Percentiles rank a stretch among this genome's conserved stretches.
phyloP scores from a whole-genome alignment of 2,329 filamentous ascomycete species.

The Phialophora macrospora region DNA sequence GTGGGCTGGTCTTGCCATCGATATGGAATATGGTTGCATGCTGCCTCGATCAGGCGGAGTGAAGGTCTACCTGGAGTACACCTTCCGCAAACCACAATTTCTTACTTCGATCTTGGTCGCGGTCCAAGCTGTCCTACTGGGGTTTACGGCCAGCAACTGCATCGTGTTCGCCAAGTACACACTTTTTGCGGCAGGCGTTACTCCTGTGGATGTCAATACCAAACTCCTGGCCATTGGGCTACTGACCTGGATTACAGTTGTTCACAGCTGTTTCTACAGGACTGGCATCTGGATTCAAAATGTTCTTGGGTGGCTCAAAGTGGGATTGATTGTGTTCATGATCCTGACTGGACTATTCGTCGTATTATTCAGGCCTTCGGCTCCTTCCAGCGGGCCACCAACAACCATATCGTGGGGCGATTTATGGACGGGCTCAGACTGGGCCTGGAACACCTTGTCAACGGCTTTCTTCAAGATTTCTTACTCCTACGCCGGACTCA shows the following conservation, averaged over 20 bases:
- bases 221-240: constrained; percentile 64
- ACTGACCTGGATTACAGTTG: constrained; percentile 61
- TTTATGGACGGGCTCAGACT: constrained; percentile 68
- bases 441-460: constrained; percentile 70
- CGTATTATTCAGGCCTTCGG: constrained; percentile 47
- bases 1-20: constrained; percentile 65
- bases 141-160: constrained; percentile 71
- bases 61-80: constrained; percentile 74
- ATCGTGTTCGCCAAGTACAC: constrained; percentile 71
- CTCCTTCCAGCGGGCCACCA: constrained; percentile 15
- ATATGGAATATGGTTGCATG: constrained; percentile 73
- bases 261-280: constrained; percentile 63
- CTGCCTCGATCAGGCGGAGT: constrained; percentile 70
- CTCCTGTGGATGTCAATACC: constrained; percentile 57
- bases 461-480: constrained; percentile 69
- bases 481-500: constrained; percentile 70
- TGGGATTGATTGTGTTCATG: constrained; percentile 51
- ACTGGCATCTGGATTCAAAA: constrained; percentile 38
- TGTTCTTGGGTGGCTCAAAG: constrained; percentile 37
- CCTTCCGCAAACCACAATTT: constrained; percentile 66
- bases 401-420: constrained; percentile 53
- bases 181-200: constrained; percentile 61
- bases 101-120: constrained; percentile 68
- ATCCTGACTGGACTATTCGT: constrained; percentile 65
- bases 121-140: constrained; percentile 64